Conservation (phyloP, 2,329 filamentous ascomycete species). For the Venturia aucupariae region DNA sequence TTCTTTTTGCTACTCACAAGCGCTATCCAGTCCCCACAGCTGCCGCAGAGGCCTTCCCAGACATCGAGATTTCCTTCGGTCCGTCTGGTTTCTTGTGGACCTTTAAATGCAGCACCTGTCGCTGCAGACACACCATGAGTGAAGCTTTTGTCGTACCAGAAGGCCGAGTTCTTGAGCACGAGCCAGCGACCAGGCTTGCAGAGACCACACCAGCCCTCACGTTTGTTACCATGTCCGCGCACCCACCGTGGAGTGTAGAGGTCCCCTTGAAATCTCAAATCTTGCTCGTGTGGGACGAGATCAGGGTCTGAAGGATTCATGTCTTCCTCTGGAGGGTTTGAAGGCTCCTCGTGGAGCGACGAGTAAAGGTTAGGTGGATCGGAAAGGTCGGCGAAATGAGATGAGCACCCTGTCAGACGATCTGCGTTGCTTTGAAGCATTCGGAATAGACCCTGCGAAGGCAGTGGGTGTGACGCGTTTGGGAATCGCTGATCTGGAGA, state of each 20-base stretch:
- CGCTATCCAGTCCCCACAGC: conserved; percentile 72
- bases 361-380: conserved; percentile 71
- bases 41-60: conserved; percentile 70
- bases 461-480: conserved; percentile 48
- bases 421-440: conserved; percentile 69
- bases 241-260: conserved; percentile 79
- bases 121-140: conserved; percentile 78
- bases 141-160: conserved; percentile 90
- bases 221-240: conserved; percentile 75
- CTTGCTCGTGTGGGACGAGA: conserved; percentile 65
- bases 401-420: conserved; percentile 51
- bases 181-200: conserved; percentile 82
- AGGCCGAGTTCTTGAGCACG: conserved; percentile 81
- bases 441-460: conserved; percentile 65
- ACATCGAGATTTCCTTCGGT: conserved; percentile 75
- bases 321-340: conserved; percentile 66
- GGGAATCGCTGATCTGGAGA: conserved; percentile 43
- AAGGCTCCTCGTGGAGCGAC: conserved; percentile 63
- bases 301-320: conserved; percentile 73
- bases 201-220: conserved; percentile 82
- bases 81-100: conserved; percentile 46
- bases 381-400: conserved; percentile 63
- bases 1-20: conserved; percentile 82
- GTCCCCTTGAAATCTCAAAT: conserved; percentile 67
- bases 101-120: conserved; percentile 68